Evolutionary conservation across 768 basidiomycete genomes (phyloP).

Genomic region (Rhizopogon sp.): DNA sequence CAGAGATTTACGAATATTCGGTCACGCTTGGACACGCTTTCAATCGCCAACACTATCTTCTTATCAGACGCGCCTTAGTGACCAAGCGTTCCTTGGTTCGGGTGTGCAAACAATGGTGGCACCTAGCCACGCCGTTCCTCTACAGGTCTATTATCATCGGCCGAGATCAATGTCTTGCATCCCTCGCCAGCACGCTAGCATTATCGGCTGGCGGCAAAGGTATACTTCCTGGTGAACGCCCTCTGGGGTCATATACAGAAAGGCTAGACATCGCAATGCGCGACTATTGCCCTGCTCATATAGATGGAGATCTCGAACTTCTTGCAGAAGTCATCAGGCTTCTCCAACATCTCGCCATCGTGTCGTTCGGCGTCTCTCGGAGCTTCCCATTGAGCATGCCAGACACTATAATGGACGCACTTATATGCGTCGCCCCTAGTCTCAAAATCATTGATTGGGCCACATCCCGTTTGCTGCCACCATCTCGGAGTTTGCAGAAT

Average conservation of each 20-base stretch:
- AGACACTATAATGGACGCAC: slow-evolving; percentile 10
- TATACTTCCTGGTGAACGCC: slow-evolving; percentile 5
- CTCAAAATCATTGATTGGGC: slow-evolving; percentile 19
- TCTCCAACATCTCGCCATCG: slow-evolving; percentile 16
- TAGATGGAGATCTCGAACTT: slow-evolving; percentile 1
- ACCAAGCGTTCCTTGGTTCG: slow-evolving; percentile 23
- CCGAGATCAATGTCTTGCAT: slow-evolving; percentile 11
- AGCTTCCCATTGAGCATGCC: not conserved
- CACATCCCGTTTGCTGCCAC: not conserved
- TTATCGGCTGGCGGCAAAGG: slow-evolving; percentile 8
- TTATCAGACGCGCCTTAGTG: slow-evolving; percentile 14
- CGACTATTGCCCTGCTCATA: slow-evolving; percentile 1
- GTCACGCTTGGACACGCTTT: slow-evolving; percentile 5
- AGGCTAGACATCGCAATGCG: slow-evolving; percentile 22
- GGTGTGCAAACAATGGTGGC: slow-evolving; percentile 25
- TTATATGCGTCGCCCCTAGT: slow-evolving; percentile 10
- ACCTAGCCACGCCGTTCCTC: slow-evolving; percentile 18
- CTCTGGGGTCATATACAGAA: slow-evolving; percentile 17
- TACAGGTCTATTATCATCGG: slow-evolving; percentile 20
- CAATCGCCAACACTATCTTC: not conserved
- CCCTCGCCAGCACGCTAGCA: slow-evolving; percentile 12
- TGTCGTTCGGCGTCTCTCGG: slow-evolving; percentile 10
- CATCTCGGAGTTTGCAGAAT: not conserved
- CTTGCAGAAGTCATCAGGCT: slow-evolving; percentile 9
- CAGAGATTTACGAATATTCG: slow-evolving; percentile 18